These are phyloP conservation scores for Tylopilus vinaceipallidus DNA, from an alignment of 768 basidiomycete species.

Conservation along the genomic window DNA sequence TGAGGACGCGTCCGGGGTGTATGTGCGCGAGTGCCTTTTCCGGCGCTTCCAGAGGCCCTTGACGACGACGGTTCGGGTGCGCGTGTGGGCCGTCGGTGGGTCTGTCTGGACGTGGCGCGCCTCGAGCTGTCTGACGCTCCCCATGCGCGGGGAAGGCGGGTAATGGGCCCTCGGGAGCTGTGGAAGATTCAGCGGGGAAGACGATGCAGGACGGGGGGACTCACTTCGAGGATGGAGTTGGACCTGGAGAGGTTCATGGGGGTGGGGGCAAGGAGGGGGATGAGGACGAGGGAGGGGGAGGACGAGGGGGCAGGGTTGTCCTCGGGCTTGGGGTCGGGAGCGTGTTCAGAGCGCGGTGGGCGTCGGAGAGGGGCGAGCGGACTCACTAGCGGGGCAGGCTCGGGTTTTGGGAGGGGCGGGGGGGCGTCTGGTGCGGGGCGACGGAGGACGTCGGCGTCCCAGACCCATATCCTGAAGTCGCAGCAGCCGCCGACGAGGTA, in stretches of 20 bases:
- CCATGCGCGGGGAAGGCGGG: slow-evolving; percentile 2
- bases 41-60: slow-evolving; percentile 14
- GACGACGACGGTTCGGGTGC: background rate
- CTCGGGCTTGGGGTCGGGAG: slow-evolving; percentile 2
- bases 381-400: slow-evolving; percentile 15
- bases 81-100: background rate
- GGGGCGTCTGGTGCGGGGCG: slow-evolving; percentile 12
- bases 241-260: slow-evolving; percentile 12
- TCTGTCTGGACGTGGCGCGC: slow-evolving; percentile 7
- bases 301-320: background rate
- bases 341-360: background rate
- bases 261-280: slow-evolving; percentile 23
- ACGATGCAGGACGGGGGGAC: background rate
- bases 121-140: background rate
- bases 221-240: slow-evolving; percentile 21
- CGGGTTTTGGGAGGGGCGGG: slow-evolving; percentile 8
- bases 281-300: slow-evolving; percentile 13
- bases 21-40: background rate
- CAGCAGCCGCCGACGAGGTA: slow-evolving; percentile 28
- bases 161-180: slow-evolving; percentile 17
- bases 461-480: slow-evolving; percentile 30
- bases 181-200: background rate
- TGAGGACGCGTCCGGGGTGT: background rate
- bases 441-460: slow-evolving; percentile 24
- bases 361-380: background rate